phyloP scores from a whole-genome alignment of 768 basidiomycete species.

The Trametes elegans region DNA sequence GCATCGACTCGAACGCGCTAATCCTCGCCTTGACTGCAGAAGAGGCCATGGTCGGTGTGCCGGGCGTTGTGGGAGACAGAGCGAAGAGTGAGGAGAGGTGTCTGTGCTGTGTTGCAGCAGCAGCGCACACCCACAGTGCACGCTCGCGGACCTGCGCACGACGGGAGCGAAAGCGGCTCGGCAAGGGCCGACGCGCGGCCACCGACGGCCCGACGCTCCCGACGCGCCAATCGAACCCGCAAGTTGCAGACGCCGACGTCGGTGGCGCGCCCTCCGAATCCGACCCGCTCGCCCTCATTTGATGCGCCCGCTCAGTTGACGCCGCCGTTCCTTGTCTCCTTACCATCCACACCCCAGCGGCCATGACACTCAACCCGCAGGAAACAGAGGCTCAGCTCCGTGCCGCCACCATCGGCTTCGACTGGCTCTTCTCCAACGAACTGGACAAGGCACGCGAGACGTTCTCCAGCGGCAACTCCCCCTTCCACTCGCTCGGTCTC shows the following conservation, averaged over 20 bases:
- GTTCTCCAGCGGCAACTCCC: constrained; percentile 52
- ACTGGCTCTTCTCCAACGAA: constrained; percentile 68
- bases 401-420: constrained; percentile 53
- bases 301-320: background rate
- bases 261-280: background rate
- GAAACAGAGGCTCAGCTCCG: constrained; percentile 34
- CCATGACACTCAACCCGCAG: constrained; percentile 19
- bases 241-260: background rate
- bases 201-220: background rate
- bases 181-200: background rate
- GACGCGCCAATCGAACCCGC: background rate
- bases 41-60: constrained; percentile 11
- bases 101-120: no score
- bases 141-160: no score
- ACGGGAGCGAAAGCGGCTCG: background rate
- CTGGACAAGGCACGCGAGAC: constrained; percentile 49
- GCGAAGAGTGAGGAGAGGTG: background rate
- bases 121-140: no score
- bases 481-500: constrained; percentile 71
- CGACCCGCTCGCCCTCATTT: background rate
- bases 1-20: constrained; percentile 59
- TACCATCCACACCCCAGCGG: constrained; percentile 7
- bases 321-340: background rate
- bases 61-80: no score
- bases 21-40: constrained; percentile 53